A percentile compares a stretch with the other conserved stretches of the same genome.
Conservation (phyloP, 305 asterid species). For the Plantago lanceolata region DNA sequence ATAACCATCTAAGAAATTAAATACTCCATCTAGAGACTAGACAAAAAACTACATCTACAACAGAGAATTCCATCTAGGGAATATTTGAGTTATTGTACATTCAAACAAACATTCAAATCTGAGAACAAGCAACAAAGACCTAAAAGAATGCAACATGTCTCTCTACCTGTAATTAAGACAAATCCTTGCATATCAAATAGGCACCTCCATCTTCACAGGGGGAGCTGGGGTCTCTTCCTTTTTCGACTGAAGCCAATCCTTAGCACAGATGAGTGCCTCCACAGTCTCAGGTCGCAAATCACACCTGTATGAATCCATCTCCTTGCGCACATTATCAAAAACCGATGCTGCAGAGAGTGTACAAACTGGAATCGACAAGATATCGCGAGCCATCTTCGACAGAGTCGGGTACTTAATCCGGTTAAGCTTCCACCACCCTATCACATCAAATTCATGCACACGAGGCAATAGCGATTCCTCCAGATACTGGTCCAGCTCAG, state of each 20-base stretch:
- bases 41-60: not conserved
- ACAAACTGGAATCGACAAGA: constrained; percentile 54
- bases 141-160: constrained; percentile 10
- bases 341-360: constrained; percentile 40
- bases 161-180: not conserved
- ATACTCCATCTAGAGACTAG: too few species aligned
- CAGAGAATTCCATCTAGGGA: constrained; percentile 1
- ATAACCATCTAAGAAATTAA: too few species aligned
- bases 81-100: not conserved
- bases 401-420: constrained; percentile 54
- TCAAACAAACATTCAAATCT: not conserved
- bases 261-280: constrained; percentile 62
- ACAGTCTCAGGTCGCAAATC: constrained; percentile 53
- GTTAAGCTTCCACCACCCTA: constrained; percentile 66
- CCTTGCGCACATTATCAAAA: constrained; percentile 46
- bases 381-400: constrained; percentile 62
- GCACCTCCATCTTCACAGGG: constrained; percentile 43
- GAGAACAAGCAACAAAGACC: constrained; percentile 5
- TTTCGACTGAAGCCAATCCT: constrained; percentile 54
- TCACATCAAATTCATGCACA: constrained; percentile 53
- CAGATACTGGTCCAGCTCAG: constrained; percentile 61
- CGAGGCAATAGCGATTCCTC: constrained; percentile 62
- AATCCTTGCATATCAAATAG: constrained; percentile 27
- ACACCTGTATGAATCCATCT: constrained; percentile 64
- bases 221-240: constrained; percentile 25